Conservation (phyloP, 2,329 filamentous ascomycete genomes). For the Monosporascus sp. region DNA sequence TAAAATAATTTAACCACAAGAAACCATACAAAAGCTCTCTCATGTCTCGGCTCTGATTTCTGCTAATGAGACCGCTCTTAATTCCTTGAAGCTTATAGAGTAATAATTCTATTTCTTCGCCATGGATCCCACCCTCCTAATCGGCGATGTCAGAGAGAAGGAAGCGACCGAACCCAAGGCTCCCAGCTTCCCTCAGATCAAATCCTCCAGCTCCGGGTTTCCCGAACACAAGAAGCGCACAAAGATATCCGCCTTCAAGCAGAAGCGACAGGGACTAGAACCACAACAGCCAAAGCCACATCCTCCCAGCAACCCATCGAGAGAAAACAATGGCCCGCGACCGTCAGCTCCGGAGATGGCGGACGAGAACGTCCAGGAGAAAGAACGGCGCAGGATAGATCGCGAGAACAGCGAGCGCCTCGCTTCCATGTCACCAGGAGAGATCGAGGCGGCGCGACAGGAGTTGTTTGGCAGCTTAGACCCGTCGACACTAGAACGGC, state of each 20-base stretch:
- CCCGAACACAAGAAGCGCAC: conserved; percentile 80
- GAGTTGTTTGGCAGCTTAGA: conserved; percentile 78
- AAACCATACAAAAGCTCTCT: too few relatives aligned
- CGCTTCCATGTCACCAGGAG: conserved; percentile 70
- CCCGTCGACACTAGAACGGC: conserved; percentile 66
- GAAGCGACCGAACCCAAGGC: conserved; percentile 53
- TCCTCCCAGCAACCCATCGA: conserved; percentile 15
- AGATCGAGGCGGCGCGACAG: conserved; percentile 73
- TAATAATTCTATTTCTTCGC: background rate
- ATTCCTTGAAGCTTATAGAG: background rate
- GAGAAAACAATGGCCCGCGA: conserved; percentile 11
- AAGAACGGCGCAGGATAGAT: conserved; percentile 70
- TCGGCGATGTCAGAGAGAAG: conserved; percentile 78
- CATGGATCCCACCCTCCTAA: conserved; percentile 30
- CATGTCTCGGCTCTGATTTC: too few relatives aligned
- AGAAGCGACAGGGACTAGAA: conserved; percentile 43
- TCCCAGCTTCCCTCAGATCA: conserved; percentile 56
- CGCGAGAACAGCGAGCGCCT: conserved; percentile 73
- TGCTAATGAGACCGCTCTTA: too few relatives aligned
- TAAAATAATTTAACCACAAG: too few relatives aligned
- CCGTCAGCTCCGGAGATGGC: conserved; percentile 2
- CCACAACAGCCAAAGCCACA: conserved; percentile 19
- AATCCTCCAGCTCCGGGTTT: conserved; percentile 63
- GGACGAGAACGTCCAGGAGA: conserved; percentile 30
- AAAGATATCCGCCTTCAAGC: conserved; percentile 73